Evolutionary conservation across 768 basidiomycete species (phyloP), one percentile per base, ranked within the genome.

Genomic region (Dacryopinax spathularia): DNA sequence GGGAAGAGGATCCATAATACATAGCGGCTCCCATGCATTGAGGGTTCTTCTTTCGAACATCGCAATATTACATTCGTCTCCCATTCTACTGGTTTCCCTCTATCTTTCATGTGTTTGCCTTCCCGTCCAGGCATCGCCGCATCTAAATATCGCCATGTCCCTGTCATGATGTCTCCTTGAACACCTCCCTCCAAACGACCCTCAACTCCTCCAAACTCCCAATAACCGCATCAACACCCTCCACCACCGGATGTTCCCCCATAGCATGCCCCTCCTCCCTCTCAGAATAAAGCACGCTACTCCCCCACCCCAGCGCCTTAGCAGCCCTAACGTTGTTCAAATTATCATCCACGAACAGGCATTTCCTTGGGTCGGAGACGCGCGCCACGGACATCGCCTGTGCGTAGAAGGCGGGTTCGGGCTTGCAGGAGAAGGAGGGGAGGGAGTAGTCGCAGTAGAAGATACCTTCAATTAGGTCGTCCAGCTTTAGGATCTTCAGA

Each of bases 281-380:
- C 62, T 69, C 3, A 69, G 81, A 48, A 76, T 72, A 27, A 79
- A 34, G 63, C 63, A 83, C 87, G 48, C 86, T 86, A 64, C 81
- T 80, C 0, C 78, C 82, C 90, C 90, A 92, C 1, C 85, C 85
- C 12, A 85, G 72, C 18, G 74, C 73, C 62, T 77, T 78, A 7
- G 90, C 90, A 16, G 84, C 83, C 63, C 81, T 75, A 22, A 91
- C 81, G 67, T 92, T 91, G 22, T 73, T 70, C 69, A 81, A 75
- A 68, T 80, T 91, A 71, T 92, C 90, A 68, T 92, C 90, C 31
- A 92, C 73, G 69, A 92, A 92, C 66, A 84, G 83, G 67, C 85
- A 89, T 70, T 83, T 87, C 12, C 81, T 78, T 1, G 85, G 81
- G 73, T 91, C 86, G 0, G 75, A 74, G 15, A 88, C 70, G 4